Conservation (phyloP, 2,329 filamentous ascomycete species). For the Exophiala bonariae region DNA sequence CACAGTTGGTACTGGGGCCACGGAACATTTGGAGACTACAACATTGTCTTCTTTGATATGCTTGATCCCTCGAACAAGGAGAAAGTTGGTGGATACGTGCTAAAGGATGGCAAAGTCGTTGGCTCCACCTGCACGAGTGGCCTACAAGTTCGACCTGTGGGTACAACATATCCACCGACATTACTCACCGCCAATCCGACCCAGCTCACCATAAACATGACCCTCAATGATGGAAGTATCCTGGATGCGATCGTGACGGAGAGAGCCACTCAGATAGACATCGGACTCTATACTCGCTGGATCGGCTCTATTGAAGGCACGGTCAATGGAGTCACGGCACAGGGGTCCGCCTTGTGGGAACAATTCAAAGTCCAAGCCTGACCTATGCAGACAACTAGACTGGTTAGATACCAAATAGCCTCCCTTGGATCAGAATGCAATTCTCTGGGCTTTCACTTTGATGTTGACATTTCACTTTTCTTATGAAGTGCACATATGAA, state of each 20-base stretch:
- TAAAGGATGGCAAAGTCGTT: slow-evolving; percentile 31
- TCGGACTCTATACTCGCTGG: slow-evolving; percentile 9
- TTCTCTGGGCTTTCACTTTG: no score
- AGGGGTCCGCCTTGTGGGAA: not conserved
- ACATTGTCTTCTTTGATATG: slow-evolving; percentile 46
- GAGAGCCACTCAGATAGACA: slow-evolving; percentile 6
- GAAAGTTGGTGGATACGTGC: slow-evolving; percentile 33
- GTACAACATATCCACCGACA: slow-evolving; percentile 25
- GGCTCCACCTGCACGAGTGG: slow-evolving; percentile 29
- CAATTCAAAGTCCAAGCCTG: slow-evolving; percentile 42
- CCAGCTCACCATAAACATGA: slow-evolving; percentile 11
- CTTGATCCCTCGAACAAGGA: slow-evolving; percentile 30
- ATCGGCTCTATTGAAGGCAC: slow-evolving; percentile 6
- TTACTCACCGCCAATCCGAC: slow-evolving; percentile 1
- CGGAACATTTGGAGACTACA: slow-evolving; percentile 42
- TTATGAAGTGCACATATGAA: no score
- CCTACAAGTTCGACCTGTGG: slow-evolving; percentile 21
- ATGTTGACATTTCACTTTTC: no score
- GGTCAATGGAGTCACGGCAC: not conserved
- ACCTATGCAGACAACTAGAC: no score
- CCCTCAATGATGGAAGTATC: not conserved
- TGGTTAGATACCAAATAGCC: no score
- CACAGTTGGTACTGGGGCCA: slow-evolving; percentile 50
- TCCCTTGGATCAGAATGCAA: no score
- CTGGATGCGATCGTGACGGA: slow-evolving; percentile 7